A percentile compares a stretch with the other conserved stretches of the same genome.
phyloP scores from a whole-genome alignment of 2,329 filamentous ascomycete genomes.

The Zopfia rhizophila region DNA sequence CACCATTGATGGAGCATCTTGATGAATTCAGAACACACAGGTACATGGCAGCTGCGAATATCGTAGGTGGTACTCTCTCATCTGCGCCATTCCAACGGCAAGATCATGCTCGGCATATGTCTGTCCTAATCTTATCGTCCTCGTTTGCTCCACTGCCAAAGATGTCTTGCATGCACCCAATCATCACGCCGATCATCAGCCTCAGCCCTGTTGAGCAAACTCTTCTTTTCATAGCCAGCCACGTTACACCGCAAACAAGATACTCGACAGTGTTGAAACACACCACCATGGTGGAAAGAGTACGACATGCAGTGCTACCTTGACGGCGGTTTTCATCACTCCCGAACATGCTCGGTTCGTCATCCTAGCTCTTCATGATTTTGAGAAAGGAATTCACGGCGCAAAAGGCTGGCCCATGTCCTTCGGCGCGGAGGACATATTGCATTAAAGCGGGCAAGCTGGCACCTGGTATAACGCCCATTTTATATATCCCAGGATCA shows the following conservation, averaged over 20 bases:
- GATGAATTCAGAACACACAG: neutral
- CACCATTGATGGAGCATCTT: too few species aligned
- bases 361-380: neutral
- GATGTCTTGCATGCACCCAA: conserved; percentile 19
- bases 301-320: conserved; percentile 19
- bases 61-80: neutral
- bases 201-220: conserved; percentile 22
- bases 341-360: conserved; percentile 18
- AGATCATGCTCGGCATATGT: neutral
- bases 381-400: too few species aligned
- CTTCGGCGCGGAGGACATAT: too few species aligned
- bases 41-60: neutral
- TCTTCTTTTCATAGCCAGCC: conserved; percentile 20
- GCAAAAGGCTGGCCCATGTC: too few species aligned
- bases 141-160: neutral
- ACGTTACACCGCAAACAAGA: conserved; percentile 18
- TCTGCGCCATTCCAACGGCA: neutral
- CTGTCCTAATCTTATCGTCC: neutral
- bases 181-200: conserved; percentile 8
- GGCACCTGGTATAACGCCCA: too few species aligned
- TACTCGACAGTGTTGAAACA: conserved; percentile 14
- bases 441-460: too few species aligned
- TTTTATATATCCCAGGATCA: conserved; percentile 21
- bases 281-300: too few species aligned
- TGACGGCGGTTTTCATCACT: neutral